Percentiles rank a stretch among this genome's conserved stretches.
phyloP scores from a whole-genome alignment of 352 stramenopile species.

The Pythium graminicola region DNA sequence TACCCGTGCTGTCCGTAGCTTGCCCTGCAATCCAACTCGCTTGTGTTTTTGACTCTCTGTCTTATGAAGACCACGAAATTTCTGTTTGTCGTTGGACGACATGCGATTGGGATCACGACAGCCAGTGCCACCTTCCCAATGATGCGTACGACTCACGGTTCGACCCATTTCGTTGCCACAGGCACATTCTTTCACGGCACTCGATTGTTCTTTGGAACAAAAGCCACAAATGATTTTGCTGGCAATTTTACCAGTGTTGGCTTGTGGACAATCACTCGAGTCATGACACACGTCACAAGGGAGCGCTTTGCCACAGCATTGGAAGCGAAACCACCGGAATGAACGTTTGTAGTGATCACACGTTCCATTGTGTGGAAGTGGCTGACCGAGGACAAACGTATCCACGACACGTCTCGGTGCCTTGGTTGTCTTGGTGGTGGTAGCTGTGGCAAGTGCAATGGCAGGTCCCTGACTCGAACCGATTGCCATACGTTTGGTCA shows the following conservation, averaged over 20 bases:
- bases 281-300: constrained; percentile 80
- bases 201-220: constrained; percentile 79
- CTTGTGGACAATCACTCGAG: constrained; percentile 54
- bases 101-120: constrained; percentile 61
- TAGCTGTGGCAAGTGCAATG: neutral
- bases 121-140: constrained; percentile 76
- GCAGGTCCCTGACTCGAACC: constrained; percentile 1
- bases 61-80: constrained; percentile 69
- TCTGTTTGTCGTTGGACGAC: constrained; percentile 62
- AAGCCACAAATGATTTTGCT: constrained; percentile 80
- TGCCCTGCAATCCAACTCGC: constrained; percentile 41
- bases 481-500: constrained; percentile 48
- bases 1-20: constrained; percentile 7
- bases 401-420: constrained; percentile 40
- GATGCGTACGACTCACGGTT: constrained; percentile 35
- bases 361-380: constrained; percentile 56
- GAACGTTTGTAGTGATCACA: constrained; percentile 82
- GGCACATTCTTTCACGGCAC: constrained; percentile 59
- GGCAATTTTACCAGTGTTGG: constrained; percentile 68
- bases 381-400: constrained; percentile 58
- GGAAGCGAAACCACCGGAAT: constrained; percentile 77
- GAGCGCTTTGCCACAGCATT: constrained; percentile 78
- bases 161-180: constrained; percentile 65
- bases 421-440: constrained; percentile 22
- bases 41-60: constrained; percentile 78